Conservation (phyloP, 306 rosid genomes). For the Sophora flavescens region DNA sequence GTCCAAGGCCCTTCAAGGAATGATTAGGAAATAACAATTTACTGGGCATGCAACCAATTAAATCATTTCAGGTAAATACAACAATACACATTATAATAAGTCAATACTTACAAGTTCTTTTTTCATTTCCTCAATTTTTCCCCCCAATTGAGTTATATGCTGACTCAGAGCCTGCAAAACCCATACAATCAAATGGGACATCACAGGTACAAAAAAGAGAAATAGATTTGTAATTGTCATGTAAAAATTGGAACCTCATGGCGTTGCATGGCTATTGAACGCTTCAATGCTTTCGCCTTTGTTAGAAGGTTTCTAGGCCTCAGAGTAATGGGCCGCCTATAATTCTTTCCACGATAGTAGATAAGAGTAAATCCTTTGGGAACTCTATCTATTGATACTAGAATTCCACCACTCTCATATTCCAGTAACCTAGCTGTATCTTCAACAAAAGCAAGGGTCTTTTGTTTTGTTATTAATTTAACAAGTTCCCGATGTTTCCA, state of each 20-base stretch:
- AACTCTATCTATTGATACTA: slow-evolving; percentile 85
- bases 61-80: slow-evolving; percentile 29
- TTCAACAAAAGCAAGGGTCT: slow-evolving; percentile 84
- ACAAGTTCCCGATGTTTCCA: slow-evolving; percentile 98
- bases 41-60: slow-evolving; percentile 14
- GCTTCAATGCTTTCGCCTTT: slow-evolving; percentile 89
- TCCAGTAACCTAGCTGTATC: slow-evolving; percentile 90
- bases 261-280: slow-evolving; percentile 87
- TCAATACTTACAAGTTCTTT: slow-evolving; percentile 74
- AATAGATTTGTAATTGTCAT: slow-evolving; percentile 22
- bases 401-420: slow-evolving; percentile 90
- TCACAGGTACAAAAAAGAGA: slow-evolving; percentile 24
- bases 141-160: slow-evolving; percentile 80
- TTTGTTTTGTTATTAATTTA: slow-evolving; percentile 86
- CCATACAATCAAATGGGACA: slow-evolving; percentile 42
- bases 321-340: slow-evolving; percentile 73
- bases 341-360: slow-evolving; percentile 97
- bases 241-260: slow-evolving; percentile 72
- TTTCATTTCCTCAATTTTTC: slow-evolving; percentile 75
- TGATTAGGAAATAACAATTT: slow-evolving; percentile 1
- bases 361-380: slow-evolving; percentile 91
- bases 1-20: slow-evolving; percentile 1
- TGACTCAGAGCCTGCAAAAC: slow-evolving; percentile 87
- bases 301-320: slow-evolving; percentile 90
- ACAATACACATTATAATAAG: slow-evolving; percentile 11